Percentiles rank a stretch among this genome's conserved stretches.
Conservation (phyloP, 352 stramenopile genomes). For the Pythium brassicae region DNA sequence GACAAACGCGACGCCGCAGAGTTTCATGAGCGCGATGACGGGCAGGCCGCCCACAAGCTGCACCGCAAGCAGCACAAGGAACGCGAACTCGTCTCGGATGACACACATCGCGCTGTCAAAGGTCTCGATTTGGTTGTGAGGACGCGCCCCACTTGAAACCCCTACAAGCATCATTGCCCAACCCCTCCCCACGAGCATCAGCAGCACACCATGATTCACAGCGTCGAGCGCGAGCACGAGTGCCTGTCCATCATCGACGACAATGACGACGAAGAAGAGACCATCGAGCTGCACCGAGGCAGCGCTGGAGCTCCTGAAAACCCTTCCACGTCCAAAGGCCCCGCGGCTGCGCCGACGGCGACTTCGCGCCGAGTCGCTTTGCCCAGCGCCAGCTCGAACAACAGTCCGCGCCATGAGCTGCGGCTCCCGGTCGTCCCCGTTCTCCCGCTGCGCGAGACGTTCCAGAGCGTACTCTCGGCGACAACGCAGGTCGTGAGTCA, state of each 20-base stretch:
- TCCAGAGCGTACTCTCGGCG: conserved; percentile 21
- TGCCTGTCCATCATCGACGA: conserved; percentile 17
- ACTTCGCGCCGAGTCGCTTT: background rate
- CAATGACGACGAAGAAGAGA: conserved; percentile 34
- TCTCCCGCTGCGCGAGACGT: conserved; percentile 16
- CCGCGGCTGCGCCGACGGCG: background rate
- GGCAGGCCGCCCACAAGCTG: conserved; percentile 34
- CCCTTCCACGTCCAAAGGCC: background rate
- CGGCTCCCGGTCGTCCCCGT: conserved; percentile 5
- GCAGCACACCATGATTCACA: conserved; percentile 1
- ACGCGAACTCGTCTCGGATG: conserved; percentile 41
- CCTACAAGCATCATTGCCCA: no score
- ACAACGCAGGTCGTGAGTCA: conserved; percentile 20
- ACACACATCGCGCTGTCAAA: conserved; percentile 26
- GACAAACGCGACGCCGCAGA: conserved; percentile 31
- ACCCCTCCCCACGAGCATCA: background rate
- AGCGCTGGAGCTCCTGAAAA: conserved; percentile 11
- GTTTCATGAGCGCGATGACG: conserved; percentile 45
- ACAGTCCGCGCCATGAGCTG: conserved; percentile 3
- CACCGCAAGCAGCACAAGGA: conserved; percentile 33
- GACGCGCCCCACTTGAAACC: no score
- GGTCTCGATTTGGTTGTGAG: background rate
- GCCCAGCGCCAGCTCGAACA: conserved; percentile 8
- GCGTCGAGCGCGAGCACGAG: background rate
- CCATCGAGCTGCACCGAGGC: conserved; percentile 24